Base-by-base conservation (phyloP, 441 rosid species). In the Eutrema salsugineum region DNA sequence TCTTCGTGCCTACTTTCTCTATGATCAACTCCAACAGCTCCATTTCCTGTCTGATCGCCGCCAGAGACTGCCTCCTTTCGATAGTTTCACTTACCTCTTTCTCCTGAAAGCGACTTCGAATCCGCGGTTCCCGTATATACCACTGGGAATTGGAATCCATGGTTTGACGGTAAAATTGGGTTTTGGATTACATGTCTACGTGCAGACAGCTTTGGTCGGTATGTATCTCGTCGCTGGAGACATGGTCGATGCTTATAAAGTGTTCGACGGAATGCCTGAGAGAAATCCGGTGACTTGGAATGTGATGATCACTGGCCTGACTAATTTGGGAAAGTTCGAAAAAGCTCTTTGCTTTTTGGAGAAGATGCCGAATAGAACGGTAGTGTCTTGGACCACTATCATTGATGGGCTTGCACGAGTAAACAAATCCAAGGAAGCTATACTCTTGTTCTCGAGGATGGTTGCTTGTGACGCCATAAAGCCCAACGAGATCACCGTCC, bases 301-400 rank as follows among this genome's bases (percentile, higher is more conserved):
- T 77, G 91, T 80, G 66, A 80, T 91, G 87, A 86, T 91, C 24
- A 83, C 93, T 70, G 95, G 91, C 15, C 80, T 87, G 61, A 84
- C 82, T n/a, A 88, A 83, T 54, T 65, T 81, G 84, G 90, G 88
- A 62, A 80, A 86, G 51, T 80, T 87, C 53, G 87, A 72, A 27
- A 67, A 63, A 64, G 96, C 95, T 6, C 75, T 76, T 63, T 63
- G 75, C 59, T 73, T 91, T 39, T 83, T 91, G 72, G 87, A 89
- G 42, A 80, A 76, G 80, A 91, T 91, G 96, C 89, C 91, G 0
- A 78, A 77, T 39, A 78, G 85, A 72, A 87, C 73, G 17, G 86
- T 86, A 20, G 93, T 94, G 38, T 86, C 98, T 1, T 91, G 97
- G 97, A 91, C 95, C 11, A 85, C 87, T 55, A 77, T 94, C 46